Evolutionary conservation across 2,329 filamentous ascomycete species (phyloP).

Genomic region (Aspergillus piperis): DNA sequence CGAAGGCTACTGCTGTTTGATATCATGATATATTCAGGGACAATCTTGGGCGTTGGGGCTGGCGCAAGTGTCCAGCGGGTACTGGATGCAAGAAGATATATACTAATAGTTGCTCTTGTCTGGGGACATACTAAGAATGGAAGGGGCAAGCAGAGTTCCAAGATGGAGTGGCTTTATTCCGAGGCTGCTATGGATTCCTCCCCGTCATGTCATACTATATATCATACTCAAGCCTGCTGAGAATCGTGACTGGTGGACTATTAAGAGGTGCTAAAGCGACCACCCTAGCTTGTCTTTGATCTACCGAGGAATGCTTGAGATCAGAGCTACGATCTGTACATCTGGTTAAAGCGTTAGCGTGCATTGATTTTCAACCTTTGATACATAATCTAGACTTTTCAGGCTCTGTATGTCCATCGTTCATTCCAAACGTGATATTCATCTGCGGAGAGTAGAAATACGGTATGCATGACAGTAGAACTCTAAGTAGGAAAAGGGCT

Average conservation of each 20-base stretch:
- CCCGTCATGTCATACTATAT: no score
- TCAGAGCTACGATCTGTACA: background rate
- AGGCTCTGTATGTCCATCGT: conserved; percentile 11
- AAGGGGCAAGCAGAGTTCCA: no score
- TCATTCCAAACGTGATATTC: conserved; percentile 24
- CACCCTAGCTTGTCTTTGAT: no score
- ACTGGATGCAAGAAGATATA: background rate
- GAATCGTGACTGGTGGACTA: no score
- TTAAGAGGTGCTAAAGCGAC: no score
- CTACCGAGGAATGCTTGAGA: background rate
- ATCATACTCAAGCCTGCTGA: no score
- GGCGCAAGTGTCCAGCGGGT: background rate
- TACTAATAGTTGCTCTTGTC: no score
- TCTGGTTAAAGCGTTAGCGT: background rate
- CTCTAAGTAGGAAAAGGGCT: conserved; percentile 9
- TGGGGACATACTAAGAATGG: no score
- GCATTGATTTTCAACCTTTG: background rate
- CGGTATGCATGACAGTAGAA: conserved; percentile 17
- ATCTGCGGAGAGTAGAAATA: conserved; percentile 23
- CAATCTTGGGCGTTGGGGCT: background rate
- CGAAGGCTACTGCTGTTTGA: background rate
- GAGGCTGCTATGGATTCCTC: no score
- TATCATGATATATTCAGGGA: background rate
- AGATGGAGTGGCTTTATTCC: no score
- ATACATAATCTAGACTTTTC: background rate